Base-by-base conservation (phyloP, 139 green algal genomes). In the Chlamydomonas asymmetrica region DNA sequence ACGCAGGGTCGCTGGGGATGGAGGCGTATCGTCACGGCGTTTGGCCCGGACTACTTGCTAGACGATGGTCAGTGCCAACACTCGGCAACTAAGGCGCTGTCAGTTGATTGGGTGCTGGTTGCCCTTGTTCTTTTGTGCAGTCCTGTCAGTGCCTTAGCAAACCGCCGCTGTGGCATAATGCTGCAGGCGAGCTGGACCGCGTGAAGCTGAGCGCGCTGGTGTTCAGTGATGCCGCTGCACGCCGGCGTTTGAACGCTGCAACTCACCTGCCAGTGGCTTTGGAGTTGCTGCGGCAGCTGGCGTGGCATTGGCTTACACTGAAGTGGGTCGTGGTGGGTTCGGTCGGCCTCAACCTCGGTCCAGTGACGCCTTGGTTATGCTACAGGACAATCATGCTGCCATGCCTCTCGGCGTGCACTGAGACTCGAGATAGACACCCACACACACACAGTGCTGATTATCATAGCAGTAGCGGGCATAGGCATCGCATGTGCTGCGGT, bases 1-100 rank as follows among this genome's bases (percentile, higher is more conserved):
- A 25, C n/a, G 35, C 80, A 92, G 87, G 89, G 89, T 0, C 66
- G 60, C 0, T 95, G 90, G 91, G 88, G 85, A 29, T 93, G 88
- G 54, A 60, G 73, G 37, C 66, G 92, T 2, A 76, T 94, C 0
- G 60, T 89, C 13, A n/a, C 52, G 22, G 76, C 87, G 16, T 94
- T 96, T 81, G 85, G 88, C 0, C 32, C 6, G 0, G 37, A 71
- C 18, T 63, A 91, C 0, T 73, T 92, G 4, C 23, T 49, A 0
- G 31, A 61, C 13, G 71, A 87, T 41, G 88, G 88, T 91, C n/a
- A 27, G 74, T 39, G 54, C 25, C 18, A 9, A 27, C 45, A 62
- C 38, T 57, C 45, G 66, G 52, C 20, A 48, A 27, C n/a, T 18
- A 20, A 52, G 10, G 40, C 35, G 20, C 23, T 64, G 23, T 63